These are phyloP conservation scores for Lepidium didymum DNA, from an alignment of 345 rosid genomes.

Conservation along the genomic window DNA sequence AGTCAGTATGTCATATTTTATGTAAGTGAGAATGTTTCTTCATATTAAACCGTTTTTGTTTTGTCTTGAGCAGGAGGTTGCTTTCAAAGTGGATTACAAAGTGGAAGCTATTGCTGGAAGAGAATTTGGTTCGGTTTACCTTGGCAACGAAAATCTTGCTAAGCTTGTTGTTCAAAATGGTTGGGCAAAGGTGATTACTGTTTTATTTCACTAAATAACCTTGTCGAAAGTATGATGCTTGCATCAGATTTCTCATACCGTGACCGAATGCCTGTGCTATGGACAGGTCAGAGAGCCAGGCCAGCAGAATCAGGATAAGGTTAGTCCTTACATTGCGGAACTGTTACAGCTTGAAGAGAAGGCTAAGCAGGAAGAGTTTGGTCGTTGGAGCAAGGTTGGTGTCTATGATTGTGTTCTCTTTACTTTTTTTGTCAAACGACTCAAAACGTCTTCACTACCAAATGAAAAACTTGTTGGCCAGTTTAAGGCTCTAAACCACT, in stretches of 20 bases:
- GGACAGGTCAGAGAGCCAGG: constrained; percentile 79
- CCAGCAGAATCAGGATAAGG: constrained; percentile 81
- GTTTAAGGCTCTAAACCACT: neutral
- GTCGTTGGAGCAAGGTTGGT: constrained; percentile 84
- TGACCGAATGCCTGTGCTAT: neutral
- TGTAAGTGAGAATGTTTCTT: neutral
- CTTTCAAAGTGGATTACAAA: constrained; percentile 79
- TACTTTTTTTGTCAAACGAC: neutral
- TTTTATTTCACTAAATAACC: neutral
- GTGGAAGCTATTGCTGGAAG: constrained; percentile 60
- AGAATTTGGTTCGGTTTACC: constrained; percentile 89
- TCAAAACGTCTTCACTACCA: neutral
- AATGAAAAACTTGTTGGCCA: neutral
- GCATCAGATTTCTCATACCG: neutral
- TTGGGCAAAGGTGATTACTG: constrained; percentile 75
- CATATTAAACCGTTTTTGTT: neutral
- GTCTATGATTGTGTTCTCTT: neutral
- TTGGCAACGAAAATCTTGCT: constrained; percentile 77
- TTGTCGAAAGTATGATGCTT: constrained; percentile 6
- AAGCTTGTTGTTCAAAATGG: constrained; percentile 63
- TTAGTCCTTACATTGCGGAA: constrained; percentile 78
- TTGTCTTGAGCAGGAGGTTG: constrained; percentile 55
- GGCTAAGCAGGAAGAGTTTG: constrained; percentile 74
- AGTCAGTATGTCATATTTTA: neutral
- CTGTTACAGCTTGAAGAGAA: constrained; percentile 59